phyloP scores from a whole-genome alignment of 2,329 filamentous ascomycete genomes.

The Ceratocystis ficicola region DNA sequence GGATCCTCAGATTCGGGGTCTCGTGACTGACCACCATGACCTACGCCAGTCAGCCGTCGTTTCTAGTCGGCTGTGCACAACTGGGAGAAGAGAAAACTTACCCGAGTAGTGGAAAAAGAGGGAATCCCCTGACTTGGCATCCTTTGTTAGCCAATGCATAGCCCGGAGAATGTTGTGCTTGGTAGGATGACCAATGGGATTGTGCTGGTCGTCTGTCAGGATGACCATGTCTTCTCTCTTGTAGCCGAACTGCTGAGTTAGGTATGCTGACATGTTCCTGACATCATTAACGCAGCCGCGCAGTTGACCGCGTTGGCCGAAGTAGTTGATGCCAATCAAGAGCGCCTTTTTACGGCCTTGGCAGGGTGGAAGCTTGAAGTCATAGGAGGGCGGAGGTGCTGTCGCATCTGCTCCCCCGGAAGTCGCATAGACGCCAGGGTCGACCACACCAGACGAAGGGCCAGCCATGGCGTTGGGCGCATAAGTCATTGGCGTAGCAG shows the following conservation, averaged over 20 bases:
- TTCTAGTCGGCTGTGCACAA: not conserved
- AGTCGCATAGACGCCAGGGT: slow-evolving; percentile 39
- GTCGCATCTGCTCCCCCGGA: slow-evolving; percentile 35
- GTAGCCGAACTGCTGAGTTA: slow-evolving; percentile 82
- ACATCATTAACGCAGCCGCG: slow-evolving; percentile 95
- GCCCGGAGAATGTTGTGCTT: slow-evolving; percentile 90
- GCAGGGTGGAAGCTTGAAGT: slow-evolving; percentile 36
- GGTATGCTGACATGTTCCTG: slow-evolving; percentile 87
- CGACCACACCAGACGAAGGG: slow-evolving; percentile 39
- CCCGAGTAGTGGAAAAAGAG: slow-evolving; percentile 97
- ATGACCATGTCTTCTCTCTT: slow-evolving; percentile 95
- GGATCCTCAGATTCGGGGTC: slow-evolving; percentile 70
- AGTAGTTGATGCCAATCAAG: slow-evolving; percentile 93
- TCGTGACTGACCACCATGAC: slow-evolving; percentile 70
- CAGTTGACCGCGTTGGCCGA: slow-evolving; percentile 78
- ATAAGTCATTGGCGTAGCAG: slow-evolving; percentile 1
- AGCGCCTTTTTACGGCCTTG: slow-evolving; percentile 80
- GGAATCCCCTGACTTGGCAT: slow-evolving; percentile 82
- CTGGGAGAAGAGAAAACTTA: slow-evolving; percentile 32
- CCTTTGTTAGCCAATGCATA: slow-evolving; percentile 97
- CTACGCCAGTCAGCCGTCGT: slow-evolving; percentile 30
- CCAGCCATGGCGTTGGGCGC: not conserved
- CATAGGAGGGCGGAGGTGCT: slow-evolving; percentile 36
- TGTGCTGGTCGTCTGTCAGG: slow-evolving; percentile 91
- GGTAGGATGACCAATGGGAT: slow-evolving; percentile 91